Conservation (phyloP, 331 rosid genomes). For the Saraca asoca region DNA sequence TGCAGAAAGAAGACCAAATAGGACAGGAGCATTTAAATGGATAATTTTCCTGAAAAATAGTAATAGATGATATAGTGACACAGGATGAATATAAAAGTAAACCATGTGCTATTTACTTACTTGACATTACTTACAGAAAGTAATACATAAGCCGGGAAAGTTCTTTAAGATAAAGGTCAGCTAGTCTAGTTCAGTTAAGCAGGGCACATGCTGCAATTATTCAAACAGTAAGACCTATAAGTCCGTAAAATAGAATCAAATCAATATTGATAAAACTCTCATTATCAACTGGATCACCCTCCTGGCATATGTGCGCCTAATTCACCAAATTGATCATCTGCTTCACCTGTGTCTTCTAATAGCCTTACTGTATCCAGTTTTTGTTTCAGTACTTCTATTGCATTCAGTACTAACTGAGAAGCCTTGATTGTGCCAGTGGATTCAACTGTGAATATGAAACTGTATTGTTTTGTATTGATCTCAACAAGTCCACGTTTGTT, state of each 20-base stretch:
- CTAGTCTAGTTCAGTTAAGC: too few relatives aligned
- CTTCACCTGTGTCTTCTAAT: constrained; percentile 67
- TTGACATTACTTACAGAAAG: too few relatives aligned
- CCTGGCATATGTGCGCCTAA: constrained; percentile 72
- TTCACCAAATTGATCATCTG: constrained; percentile 74
- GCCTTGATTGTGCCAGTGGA: constrained; percentile 53
- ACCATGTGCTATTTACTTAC: background rate
- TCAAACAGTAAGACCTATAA: background rate
- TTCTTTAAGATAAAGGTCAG: too few relatives aligned
- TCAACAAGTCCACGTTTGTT: constrained; percentile 63
- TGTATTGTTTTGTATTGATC: constrained; percentile 54
- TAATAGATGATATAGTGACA: too few relatives aligned
- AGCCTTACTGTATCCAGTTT: constrained; percentile 70
- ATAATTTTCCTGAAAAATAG: too few relatives aligned
- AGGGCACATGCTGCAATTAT: too few relatives aligned
- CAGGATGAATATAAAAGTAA: too few relatives aligned
- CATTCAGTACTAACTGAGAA: constrained; percentile 57
- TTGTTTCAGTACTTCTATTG: constrained; percentile 62
- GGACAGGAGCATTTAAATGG: too few relatives aligned
- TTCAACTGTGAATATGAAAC: constrained; percentile 64
- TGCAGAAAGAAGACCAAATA: too few relatives aligned
- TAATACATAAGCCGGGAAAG: too few relatives aligned
- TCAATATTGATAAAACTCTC: background rate
- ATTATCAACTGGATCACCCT: constrained; percentile 43
- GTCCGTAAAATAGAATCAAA: background rate